A percentile compares a stretch with the other conserved stretches of the same genome.
Evolutionary conservation across 306 rosid species (phyloP).

Genomic region (Gillenia trifoliata): DNA sequence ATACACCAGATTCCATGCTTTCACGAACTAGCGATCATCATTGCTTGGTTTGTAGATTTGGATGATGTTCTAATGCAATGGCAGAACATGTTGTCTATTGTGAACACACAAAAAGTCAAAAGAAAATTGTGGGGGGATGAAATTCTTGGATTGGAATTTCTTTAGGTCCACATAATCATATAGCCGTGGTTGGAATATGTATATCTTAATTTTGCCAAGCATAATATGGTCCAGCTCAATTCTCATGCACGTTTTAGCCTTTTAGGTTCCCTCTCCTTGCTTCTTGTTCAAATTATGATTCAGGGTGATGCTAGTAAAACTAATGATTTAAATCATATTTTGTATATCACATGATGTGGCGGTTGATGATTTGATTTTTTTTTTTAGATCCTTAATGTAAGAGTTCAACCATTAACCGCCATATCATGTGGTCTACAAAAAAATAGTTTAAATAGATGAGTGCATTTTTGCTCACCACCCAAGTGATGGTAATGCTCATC

Average conservation of each 20-base stretch:
- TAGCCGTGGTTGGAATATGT: not conserved
- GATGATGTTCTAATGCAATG: not conserved
- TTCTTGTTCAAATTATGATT: not conserved
- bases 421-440: no score
- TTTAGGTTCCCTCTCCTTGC: not conserved
- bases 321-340: no score
- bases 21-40: not conserved
- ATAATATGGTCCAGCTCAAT: conserved; percentile 7
- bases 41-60: not conserved
- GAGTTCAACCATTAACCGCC: no score
- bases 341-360: no score
- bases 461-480: no score
- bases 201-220: not conserved
- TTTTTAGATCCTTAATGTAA: no score
- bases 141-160: not conserved
- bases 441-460: no score
- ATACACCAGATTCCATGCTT: not conserved
- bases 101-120: not conserved
- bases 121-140: not conserved
- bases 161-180: not conserved
- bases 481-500: no score
- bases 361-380: no score
- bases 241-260: not conserved
- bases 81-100: not conserved
- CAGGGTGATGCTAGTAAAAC: no score